Evolutionary conservation across 805 yeast species (phyloP), one percentile per base, ranked within the genome.

Genomic region (Isabelozyma pseudorhagii): DNA sequence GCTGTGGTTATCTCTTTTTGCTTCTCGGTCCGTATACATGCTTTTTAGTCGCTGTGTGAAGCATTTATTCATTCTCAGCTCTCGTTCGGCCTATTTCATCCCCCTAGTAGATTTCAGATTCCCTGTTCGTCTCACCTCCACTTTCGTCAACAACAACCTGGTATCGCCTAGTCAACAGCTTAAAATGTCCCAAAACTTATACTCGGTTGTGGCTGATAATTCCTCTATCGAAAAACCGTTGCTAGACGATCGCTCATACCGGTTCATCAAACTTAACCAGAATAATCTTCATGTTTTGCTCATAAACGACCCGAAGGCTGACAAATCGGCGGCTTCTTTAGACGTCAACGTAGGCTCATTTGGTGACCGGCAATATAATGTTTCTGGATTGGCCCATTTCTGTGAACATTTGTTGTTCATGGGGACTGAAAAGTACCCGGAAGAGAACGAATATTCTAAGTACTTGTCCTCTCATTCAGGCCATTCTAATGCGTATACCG

Each of bases 401-500:
- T 72, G 78, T 60, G 78, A 73, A 58, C 78, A 87, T 65, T 72
- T 87, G 52, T 71, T 87, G 52, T 87, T 87, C 65, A 84, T 87
- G 89, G 93, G 93, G 17, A 87, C 93, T 5, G 74, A 77, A 52
- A 86, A 86, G 66, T 87, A 83, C 60, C 94, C 93, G 1, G 72
- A 75, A 44, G 94, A 87, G 60, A 85, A 84, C 62, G 93, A 85
- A 53, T 87, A 87, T 64, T 68, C 86, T 42, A 81, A 85, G 46
- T 94, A 78, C 64, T 71, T 93, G 48, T 78, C 96, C 8, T 83
- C 86, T 53, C 96, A 94, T 62, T 86, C 92, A 40, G 99, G 98
- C 15, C 80, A 80, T 53, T 87, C 96, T 36, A 93, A 93, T 64
- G 99, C 99, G 1, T 93, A 86, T 67, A 93, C 99, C 0, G 85